These are phyloP conservation scores for Paecilomyces dactylethromorphus DNA, from an alignment of 2,329 filamentous ascomycete genomes.

Conservation along the genomic window DNA sequence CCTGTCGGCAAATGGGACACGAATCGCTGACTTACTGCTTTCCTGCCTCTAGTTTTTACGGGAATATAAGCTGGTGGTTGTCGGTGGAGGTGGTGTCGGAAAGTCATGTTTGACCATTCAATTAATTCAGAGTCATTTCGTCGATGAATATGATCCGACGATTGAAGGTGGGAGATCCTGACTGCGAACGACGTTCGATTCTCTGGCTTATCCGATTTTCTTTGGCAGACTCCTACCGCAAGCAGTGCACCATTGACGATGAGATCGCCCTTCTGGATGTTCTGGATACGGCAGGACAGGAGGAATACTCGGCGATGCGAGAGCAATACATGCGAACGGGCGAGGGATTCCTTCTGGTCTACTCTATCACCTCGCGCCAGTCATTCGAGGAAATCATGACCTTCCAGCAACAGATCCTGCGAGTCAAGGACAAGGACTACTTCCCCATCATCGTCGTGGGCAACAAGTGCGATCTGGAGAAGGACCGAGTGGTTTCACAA, in stretches of 20 bases:
- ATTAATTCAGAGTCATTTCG: conserved; percentile 91
- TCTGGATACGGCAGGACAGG: conserved; percentile 94
- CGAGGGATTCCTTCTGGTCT: conserved; percentile 94
- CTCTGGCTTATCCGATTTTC: conserved; percentile 9
- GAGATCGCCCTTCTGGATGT: conserved; percentile 97
- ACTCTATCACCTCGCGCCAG: conserved; percentile 95
- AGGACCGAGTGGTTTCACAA: conserved; percentile 82
- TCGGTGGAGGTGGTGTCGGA: conserved; percentile 95
- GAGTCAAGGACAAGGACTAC: conserved; percentile 99
- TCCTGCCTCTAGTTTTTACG: conserved; percentile 59
- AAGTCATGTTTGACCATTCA: conserved; percentile 99
- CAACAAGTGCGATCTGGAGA: conserved; percentile 98
- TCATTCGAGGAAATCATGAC: conserved; percentile 98
- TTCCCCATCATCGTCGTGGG: conserved; percentile 99
- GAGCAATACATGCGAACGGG: conserved; percentile 99
- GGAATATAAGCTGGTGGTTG: conserved; percentile 95
- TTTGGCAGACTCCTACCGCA: conserved; percentile 87
- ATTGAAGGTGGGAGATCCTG: conserved; percentile 66
- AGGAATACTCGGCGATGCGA: conserved; percentile 98
- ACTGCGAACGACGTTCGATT: conserved; percentile 35
- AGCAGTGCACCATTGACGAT: conserved; percentile 98
- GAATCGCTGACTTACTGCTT: conserved; percentile 14
- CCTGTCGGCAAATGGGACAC: conserved; percentile 1
- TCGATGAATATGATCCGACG: conserved; percentile 98
- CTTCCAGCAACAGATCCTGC: conserved; percentile 96